Percentiles rank a stretch among this genome's conserved stretches.
Evolutionary conservation across 1,139 yeast genomes (phyloP).

Genomic region (Yamadazyma triangularis): DNA sequence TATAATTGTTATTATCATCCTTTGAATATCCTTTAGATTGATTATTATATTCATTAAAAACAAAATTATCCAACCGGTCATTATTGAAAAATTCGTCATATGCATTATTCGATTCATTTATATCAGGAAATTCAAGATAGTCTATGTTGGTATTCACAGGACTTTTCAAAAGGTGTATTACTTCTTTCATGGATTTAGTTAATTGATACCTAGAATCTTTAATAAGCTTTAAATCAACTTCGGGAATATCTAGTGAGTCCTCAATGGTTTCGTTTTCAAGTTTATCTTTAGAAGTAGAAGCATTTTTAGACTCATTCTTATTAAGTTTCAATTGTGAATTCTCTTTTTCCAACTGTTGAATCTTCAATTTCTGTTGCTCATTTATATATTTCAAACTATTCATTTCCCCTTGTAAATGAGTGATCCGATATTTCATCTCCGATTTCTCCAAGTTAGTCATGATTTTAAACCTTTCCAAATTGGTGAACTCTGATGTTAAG

Average conservation of each 20-base stretch:
- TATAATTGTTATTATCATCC: too few species aligned
- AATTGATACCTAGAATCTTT: constrained; percentile 37
- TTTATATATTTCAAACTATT: constrained; percentile 37
- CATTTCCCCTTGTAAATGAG: constrained; percentile 52
- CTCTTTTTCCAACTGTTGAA: constrained; percentile 23
- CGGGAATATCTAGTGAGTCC: constrained; percentile 22
- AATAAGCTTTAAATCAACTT: constrained; percentile 35
- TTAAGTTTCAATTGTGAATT: constrained; percentile 3
- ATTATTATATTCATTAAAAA: constrained; percentile 10
- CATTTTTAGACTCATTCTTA: constrained; percentile 1
- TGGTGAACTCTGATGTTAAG: constrained; percentile 56
- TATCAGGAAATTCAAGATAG: constrained; percentile 12
- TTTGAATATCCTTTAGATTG: constrained; percentile 2
- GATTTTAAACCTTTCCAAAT: constrained; percentile 53
- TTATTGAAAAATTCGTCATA: constrained; percentile 17
- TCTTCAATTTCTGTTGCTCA: constrained; percentile 30
- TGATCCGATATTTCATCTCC: constrained; percentile 52
- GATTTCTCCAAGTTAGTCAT: constrained; percentile 53
- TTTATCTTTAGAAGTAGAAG: too few species aligned
- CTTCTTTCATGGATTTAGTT: constrained; percentile 40
- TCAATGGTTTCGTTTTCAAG: too few species aligned
- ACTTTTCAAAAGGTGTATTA: constrained; percentile 35
- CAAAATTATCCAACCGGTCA: constrained; percentile 11
- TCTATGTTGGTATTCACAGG: constrained; percentile 20
- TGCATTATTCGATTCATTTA: constrained; percentile 10